Evolutionary conservation across 129 eudicot species (phyloP).

Genomic region (Mikania micrantha): DNA sequence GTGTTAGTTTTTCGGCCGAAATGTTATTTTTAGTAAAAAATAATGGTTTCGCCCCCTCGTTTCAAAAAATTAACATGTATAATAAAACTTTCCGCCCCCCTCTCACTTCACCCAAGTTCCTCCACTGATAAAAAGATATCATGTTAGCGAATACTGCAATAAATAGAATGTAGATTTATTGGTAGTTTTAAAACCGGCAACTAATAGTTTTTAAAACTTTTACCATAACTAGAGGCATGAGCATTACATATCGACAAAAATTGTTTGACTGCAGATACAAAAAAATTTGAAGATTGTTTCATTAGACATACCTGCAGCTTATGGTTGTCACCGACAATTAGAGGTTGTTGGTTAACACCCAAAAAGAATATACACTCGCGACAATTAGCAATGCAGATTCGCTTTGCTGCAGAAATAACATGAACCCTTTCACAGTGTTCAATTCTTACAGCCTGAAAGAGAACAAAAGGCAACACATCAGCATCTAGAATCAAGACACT

Average conservation of each 20-base stretch:
- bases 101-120: too few species aligned
- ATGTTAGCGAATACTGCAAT: neutral
- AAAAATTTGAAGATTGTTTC: neutral
- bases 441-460: slow-evolving; percentile 82
- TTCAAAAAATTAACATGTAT: neutral
- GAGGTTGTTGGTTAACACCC: slow-evolving; percentile 95
- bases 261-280: neutral
- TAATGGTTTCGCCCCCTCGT: too few species aligned
- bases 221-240: neutral
- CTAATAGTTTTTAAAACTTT: neutral
- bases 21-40: too few species aligned
- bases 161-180: neutral
- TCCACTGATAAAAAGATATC: neutral
- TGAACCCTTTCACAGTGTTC: slow-evolving; percentile 99
- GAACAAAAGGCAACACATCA: neutral
- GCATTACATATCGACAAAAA: neutral
- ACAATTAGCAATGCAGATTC: slow-evolving; percentile 91
- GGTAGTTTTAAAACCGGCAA: neutral
- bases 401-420: slow-evolving; percentile 77
- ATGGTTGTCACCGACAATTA: slow-evolving; percentile 97
- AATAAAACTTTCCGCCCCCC: too few species aligned
- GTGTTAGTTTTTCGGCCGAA: too few species aligned
- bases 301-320: slow-evolving; percentile 66
- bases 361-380: slow-evolving; percentile 93
- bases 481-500: neutral